phyloP scores from a whole-genome alignment of 306 rosid species.

The Cajanus cajan region DNA sequence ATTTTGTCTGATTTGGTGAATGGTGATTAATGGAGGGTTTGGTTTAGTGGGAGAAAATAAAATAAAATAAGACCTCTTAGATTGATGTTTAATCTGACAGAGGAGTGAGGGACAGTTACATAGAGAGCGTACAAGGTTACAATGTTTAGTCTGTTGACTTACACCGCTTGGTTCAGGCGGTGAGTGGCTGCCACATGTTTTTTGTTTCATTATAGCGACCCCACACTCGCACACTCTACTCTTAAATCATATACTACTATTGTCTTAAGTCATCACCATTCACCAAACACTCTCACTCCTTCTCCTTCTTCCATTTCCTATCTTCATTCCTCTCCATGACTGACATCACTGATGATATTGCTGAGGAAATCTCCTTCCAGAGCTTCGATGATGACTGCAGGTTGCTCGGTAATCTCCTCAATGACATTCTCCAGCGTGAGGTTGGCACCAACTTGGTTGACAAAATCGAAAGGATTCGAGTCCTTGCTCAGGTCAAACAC shows the following conservation, averaged over 20 bases:
- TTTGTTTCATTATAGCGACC: neutral
- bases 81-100: no score
- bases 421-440: constrained; percentile 81
- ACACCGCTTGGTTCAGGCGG: constrained; percentile 11
- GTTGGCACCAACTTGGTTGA: constrained; percentile 60
- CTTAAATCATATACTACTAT: neutral
- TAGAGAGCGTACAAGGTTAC: neutral
- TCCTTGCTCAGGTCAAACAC: constrained; percentile 69
- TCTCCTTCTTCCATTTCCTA: neutral
- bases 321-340: constrained; percentile 49
- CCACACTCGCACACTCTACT: neutral
- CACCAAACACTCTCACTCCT: neutral
- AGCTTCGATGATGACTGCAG: constrained; percentile 83
- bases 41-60: neutral
- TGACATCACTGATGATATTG: constrained; percentile 89
- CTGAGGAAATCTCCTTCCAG: constrained; percentile 93
- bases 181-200: constrained; percentile 40
- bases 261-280: neutral
- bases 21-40: neutral
- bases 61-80: no score
- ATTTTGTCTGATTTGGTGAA: no score
- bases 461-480: constrained; percentile 68
- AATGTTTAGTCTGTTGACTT: neutral
- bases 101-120: neutral
- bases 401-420: constrained; percentile 74